Conservation (phyloP, 2,329 filamentous ascomycete species). For the Didymosphaeria variabile region DNA sequence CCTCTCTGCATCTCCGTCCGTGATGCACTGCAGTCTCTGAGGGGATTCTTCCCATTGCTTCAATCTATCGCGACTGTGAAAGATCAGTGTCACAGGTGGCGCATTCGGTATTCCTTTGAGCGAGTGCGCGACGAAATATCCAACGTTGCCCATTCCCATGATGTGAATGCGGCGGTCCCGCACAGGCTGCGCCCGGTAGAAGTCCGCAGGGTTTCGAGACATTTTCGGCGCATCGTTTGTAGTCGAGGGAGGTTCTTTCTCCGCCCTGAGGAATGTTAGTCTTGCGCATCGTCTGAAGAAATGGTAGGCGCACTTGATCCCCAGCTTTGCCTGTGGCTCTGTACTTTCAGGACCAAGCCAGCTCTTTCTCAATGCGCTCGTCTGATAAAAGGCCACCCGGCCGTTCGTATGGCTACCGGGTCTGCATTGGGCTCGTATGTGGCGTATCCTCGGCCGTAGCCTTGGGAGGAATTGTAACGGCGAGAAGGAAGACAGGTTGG, state of each 20-base stretch:
- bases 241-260: conserved; percentile 24
- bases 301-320: conserved; percentile 20
- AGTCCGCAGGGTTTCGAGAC: conserved; percentile 32
- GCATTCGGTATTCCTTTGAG: conserved; percentile 68
- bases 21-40: conserved; percentile 58
- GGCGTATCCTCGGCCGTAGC: conserved; percentile 58
- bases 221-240: conserved; percentile 5
- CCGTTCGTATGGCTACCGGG: conserved; percentile 53
- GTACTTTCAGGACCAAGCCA: conserved; percentile 27
- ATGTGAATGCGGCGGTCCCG: conserved; percentile 63
- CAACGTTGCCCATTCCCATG: conserved; percentile 82
- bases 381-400: conserved; percentile 54
- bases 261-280: conserved; percentile 27
- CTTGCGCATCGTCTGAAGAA: background rate
- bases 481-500: conserved; percentile 56
- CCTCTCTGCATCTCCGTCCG: conserved; percentile 52
- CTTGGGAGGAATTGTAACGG: conserved; percentile 50
- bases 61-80: conserved; percentile 64
- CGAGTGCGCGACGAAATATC: conserved; percentile 78
- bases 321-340: conserved; percentile 25
- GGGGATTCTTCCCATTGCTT: conserved; percentile 57
- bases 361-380: conserved; percentile 29
- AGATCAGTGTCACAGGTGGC: conserved; percentile 81
- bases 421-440: conserved; percentile 50
- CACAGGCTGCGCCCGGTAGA: conserved; percentile 43